Conservation (phyloP, 1,284 basidiomycete species). For the Kwoniella shivajii region DNA sequence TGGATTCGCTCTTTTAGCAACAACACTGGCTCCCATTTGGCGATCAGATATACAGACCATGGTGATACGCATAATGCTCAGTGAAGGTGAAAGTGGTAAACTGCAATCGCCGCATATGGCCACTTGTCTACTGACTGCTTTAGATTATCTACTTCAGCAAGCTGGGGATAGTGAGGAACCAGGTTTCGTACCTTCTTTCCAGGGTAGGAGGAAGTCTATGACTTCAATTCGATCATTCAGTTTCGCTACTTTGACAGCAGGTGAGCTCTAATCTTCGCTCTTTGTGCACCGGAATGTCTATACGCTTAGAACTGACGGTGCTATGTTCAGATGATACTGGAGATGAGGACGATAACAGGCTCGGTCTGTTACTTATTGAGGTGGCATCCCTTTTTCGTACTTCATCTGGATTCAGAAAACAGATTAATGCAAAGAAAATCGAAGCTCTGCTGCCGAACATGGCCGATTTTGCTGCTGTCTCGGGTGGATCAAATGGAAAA, state of each 20-base stretch:
- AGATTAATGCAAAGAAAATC: constrained; percentile 39
- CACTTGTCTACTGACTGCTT: constrained; percentile 36
- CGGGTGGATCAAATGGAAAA: constrained; percentile 22
- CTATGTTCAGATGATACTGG: not conserved
- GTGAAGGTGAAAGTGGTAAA: constrained; percentile 19
- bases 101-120: constrained; percentile 37
- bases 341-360: constrained; percentile 18
- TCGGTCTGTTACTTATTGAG: constrained; percentile 37
- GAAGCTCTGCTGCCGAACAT: constrained; percentile 47
- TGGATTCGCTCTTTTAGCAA: constrained; percentile 48
- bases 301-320: not conserved
- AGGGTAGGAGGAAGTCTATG: constrained; percentile 27
- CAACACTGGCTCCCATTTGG: constrained; percentile 44
- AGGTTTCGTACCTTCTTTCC: constrained; percentile 16
- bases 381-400: constrained; percentile 35
- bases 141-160: constrained; percentile 42
- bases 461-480: constrained; percentile 49
- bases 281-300: not conserved
- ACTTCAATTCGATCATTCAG: constrained; percentile 32
- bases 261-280: constrained; percentile 12
- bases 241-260: constrained; percentile 20
- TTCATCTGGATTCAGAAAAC: constrained; percentile 37
- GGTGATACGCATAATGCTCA: constrained; percentile 37
- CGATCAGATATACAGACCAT: constrained; percentile 35
- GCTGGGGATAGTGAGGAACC: constrained; percentile 34